Percentiles rank a stretch among this genome's conserved stretches.
phyloP scores from a whole-genome alignment of 202 grass and related monocot genomes.

The Sporobolus alterniflorus region DNA sequence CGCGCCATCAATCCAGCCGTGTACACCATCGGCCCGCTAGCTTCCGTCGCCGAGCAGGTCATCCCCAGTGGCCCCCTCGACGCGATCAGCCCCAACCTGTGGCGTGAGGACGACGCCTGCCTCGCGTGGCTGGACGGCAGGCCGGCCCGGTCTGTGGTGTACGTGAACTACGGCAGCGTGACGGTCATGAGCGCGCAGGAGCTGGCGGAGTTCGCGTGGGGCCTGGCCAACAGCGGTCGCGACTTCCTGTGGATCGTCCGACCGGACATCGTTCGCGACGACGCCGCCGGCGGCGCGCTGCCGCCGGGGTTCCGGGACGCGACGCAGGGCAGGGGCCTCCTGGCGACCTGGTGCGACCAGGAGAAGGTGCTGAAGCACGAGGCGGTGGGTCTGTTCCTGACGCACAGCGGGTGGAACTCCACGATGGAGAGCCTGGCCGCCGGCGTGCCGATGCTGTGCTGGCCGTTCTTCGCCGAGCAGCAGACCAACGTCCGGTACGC shows the following conservation, averaged over 20 bases:
- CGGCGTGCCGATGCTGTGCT: constrained; percentile 58
- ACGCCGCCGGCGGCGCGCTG: constrained; percentile 27
- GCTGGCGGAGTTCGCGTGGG: constrained; percentile 66
- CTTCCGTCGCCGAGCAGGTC: too few species aligned
- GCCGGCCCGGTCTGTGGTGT: not conserved
- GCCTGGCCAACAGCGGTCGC: constrained; percentile 16
- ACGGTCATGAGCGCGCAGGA: not conserved
- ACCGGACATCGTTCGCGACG: constrained; percentile 23
- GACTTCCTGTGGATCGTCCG: constrained; percentile 56
- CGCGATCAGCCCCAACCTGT: too few species aligned
- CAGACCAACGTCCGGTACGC: constrained; percentile 61
- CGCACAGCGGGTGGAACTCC: constrained; percentile 68
- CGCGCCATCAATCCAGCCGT: too few species aligned
- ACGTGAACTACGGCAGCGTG: not conserved
- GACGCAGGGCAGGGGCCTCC: constrained; percentile 22
- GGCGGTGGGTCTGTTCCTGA: constrained; percentile 59
- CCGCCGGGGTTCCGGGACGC: constrained; percentile 35
- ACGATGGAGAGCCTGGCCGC: constrained; percentile 31
- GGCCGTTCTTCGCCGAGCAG: constrained; percentile 80
- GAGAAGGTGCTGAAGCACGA: constrained; percentile 48
- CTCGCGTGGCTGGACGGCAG: not conserved
- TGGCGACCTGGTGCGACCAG: constrained; percentile 58
- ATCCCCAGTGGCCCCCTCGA: too few species aligned
- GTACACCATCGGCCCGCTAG: too few species aligned
- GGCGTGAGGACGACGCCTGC: not conserved